A percentile compares a stretch with the other conserved stretches of the same genome.
Evolutionary conservation across 805 yeast species (phyloP).

Genomic region (Myxozyma monticola): DNA sequence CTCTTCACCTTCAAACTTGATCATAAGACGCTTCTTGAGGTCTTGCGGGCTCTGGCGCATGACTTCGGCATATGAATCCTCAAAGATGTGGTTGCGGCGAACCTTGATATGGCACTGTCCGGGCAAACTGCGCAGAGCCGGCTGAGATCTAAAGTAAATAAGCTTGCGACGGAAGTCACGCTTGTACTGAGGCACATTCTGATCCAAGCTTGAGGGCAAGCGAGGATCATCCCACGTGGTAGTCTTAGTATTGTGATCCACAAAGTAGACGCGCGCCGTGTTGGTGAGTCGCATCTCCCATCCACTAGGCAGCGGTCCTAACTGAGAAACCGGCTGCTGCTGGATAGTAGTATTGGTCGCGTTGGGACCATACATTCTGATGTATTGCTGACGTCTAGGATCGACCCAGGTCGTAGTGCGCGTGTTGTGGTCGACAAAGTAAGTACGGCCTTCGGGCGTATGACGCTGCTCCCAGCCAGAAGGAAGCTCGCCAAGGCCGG

Average conservation of each 20-base stretch:
- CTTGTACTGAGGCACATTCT: slow-evolving; percentile 98
- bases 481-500: slow-evolving; percentile 95
- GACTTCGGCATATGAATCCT: slow-evolving; percentile 95
- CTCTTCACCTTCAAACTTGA: slow-evolving; percentile 98
- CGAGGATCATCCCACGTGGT: slow-evolving; percentile 99
- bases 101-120: slow-evolving; percentile 99
- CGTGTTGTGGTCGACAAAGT: slow-evolving; percentile 98
- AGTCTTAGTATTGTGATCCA: slow-evolving; percentile 97
- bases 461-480: slow-evolving; percentile 99
- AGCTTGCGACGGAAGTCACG: slow-evolving; percentile 98
- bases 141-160: slow-evolving; percentile 96
- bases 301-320: slow-evolving; percentile 97
- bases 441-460: slow-evolving; percentile 97
- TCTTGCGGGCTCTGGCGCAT: slow-evolving; percentile 99
- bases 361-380: slow-evolving; percentile 77
- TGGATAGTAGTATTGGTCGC: slow-evolving; percentile 79
- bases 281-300: slow-evolving; percentile 99
- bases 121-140: slow-evolving; percentile 93
- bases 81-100: slow-evolving; percentile 92
- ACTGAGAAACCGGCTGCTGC: slow-evolving; percentile 95
- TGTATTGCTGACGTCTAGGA: slow-evolving; percentile 98
- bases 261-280: slow-evolving; percentile 97
- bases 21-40: slow-evolving; percentile 95
- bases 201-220: slow-evolving; percentile 93
- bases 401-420: slow-evolving; percentile 99